A percentile compares a stretch with the other conserved stretches of the same genome.
These are phyloP conservation scores for Apiotrichum gamsii DNA, from an alignment of 1,284 basidiomycete genomes.

Conservation along the genomic window DNA sequence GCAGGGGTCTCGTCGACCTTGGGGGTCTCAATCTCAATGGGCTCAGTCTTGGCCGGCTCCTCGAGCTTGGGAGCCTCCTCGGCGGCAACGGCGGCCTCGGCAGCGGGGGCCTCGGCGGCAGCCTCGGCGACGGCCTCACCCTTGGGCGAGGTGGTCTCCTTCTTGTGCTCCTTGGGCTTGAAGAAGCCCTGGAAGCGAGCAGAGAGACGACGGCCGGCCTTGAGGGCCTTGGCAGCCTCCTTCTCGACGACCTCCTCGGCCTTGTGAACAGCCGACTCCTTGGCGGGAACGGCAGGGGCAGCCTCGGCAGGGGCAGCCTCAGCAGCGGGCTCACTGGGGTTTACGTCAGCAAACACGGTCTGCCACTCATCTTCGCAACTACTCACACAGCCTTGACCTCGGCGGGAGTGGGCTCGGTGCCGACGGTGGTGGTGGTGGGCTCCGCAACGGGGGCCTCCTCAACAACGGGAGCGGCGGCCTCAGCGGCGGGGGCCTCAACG, in stretches of 20 bases:
- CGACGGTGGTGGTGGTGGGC: slow-evolving; percentile 14
- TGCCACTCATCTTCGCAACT: not conserved
- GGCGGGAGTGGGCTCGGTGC: not conserved
- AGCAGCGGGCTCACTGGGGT: not conserved
- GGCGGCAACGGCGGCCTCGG: slow-evolving; percentile 20
- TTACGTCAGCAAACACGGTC: not conserved
- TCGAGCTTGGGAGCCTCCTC: slow-evolving; percentile 40
- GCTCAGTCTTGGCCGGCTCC: slow-evolving; percentile 33
- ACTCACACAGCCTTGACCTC: not conserved
- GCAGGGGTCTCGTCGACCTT: slow-evolving; percentile 24
- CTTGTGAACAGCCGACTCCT: slow-evolving; percentile 3
- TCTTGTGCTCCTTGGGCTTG: slow-evolving; percentile 30
- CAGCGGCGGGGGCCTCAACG: slow-evolving; percentile 13
- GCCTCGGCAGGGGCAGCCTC: slow-evolving; percentile 8
- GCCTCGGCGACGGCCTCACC: slow-evolving; percentile 6
- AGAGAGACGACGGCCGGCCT: slow-evolving; percentile 41
- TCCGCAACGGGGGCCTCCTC: slow-evolving; percentile 16
- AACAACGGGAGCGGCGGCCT: slow-evolving; percentile 9
- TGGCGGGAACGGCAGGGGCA: slow-evolving; percentile 13
- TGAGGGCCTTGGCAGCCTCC: slow-evolving; percentile 27
- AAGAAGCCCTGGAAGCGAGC: slow-evolving; percentile 39
- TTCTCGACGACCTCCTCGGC: slow-evolving; percentile 7
- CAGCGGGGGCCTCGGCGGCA: slow-evolving; percentile 18
- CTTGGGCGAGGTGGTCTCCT: slow-evolving; percentile 21
- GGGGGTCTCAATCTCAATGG: slow-evolving; percentile 39